Percentiles rank a stretch among this genome's conserved stretches.
These are phyloP conservation scores for Lentinula guzmanii DNA, from an alignment of 768 basidiomycete species.

Conservation along the genomic window DNA sequence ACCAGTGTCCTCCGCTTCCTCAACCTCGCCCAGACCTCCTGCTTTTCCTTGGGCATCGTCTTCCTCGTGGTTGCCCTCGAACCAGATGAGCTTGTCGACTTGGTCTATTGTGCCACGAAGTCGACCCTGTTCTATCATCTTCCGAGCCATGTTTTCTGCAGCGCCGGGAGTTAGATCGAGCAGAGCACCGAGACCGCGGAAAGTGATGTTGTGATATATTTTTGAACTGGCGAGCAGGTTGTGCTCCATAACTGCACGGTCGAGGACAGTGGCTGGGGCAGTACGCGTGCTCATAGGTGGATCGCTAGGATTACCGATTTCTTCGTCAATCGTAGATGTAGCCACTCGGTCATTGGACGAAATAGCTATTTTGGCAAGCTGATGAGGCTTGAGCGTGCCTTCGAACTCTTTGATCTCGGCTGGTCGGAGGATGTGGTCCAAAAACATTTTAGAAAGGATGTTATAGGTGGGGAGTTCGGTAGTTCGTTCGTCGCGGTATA, in stretches of 20 bases:
- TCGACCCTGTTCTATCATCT: constrained; percentile 98
- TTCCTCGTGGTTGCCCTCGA: constrained; percentile 81
- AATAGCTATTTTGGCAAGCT: constrained; percentile 86
- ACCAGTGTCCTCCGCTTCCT: constrained; percentile 82
- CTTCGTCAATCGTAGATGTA: constrained; percentile 57
- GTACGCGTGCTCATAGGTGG: constrained; percentile 68
- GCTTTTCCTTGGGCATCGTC: constrained; percentile 93
- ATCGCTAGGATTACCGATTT: constrained; percentile 37
- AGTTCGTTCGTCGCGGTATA: constrained; percentile 92
- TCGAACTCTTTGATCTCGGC: constrained; percentile 90
- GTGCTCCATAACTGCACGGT: constrained; percentile 98
- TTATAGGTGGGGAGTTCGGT: constrained; percentile 74
- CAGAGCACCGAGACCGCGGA: constrained; percentile 85
- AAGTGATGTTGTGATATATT: constrained; percentile 97
- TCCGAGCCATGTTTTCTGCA: constrained; percentile 95
- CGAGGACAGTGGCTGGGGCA: constrained; percentile 92
- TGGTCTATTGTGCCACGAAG: constrained; percentile 93
- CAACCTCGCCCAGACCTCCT: constrained; percentile 87
- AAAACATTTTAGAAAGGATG: constrained; percentile 96
- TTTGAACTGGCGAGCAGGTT: constrained; percentile 95
- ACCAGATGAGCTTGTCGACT: constrained; percentile 90
- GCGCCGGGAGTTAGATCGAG: constrained; percentile 87
- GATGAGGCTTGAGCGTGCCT: constrained; percentile 81
- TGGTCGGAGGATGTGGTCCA: constrained; percentile 92
- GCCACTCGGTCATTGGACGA: constrained; percentile 79